Conservation (phyloP, 2,329 filamentous ascomycete species). For the Cucurbitaria berberidis region DNA sequence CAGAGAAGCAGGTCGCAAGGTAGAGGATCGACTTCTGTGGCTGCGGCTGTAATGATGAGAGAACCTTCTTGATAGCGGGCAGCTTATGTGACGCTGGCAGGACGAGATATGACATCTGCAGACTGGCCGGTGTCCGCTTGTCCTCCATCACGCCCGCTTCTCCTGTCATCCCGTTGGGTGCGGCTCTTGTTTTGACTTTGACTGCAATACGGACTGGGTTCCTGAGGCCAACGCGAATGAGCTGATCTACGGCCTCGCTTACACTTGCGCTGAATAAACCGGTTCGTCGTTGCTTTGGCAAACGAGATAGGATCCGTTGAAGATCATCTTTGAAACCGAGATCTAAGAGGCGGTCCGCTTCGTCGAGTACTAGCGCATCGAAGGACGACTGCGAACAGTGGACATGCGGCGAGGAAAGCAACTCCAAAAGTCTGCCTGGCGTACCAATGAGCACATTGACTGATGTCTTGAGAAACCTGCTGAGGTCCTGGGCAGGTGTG, state of each 20-base stretch:
- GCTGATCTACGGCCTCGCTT: conserved; percentile 91
- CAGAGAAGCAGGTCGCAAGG: conserved; percentile 89
- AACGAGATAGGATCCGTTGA: conserved; percentile 78
- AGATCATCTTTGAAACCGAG: conserved; percentile 92
- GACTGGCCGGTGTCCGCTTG: conserved; percentile 84
- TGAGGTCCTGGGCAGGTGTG: conserved; percentile 82
- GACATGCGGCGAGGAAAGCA: conserved; percentile 84
- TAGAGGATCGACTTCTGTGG: conserved; percentile 91
- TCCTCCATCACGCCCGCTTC: conserved; percentile 72
- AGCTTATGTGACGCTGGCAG: conserved; percentile 81
- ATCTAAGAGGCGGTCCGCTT: conserved; percentile 91
- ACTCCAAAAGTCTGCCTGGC: conserved; percentile 85
- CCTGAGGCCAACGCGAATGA: conserved; percentile 87
- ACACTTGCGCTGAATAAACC: conserved; percentile 95
- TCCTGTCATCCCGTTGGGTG: conserved; percentile 48
- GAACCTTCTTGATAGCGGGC: conserved; percentile 72
- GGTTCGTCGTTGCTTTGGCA: conserved; percentile 92
- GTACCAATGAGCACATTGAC: conserved; percentile 92
- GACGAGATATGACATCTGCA: conserved; percentile 88
- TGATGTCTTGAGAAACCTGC: conserved; percentile 79
- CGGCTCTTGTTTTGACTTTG: conserved; percentile 70
- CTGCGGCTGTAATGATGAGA: conserved; percentile 71
- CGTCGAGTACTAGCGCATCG: conserved; percentile 89
- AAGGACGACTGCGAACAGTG: conserved; percentile 89
- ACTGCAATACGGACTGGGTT: conserved; percentile 96